A percentile compares a stretch with the other conserved stretches of the same genome.
These are phyloP conservation scores for Oryza glaberrima DNA, from an alignment of 176 grass and related monocot species.

Conservation along the genomic window DNA sequence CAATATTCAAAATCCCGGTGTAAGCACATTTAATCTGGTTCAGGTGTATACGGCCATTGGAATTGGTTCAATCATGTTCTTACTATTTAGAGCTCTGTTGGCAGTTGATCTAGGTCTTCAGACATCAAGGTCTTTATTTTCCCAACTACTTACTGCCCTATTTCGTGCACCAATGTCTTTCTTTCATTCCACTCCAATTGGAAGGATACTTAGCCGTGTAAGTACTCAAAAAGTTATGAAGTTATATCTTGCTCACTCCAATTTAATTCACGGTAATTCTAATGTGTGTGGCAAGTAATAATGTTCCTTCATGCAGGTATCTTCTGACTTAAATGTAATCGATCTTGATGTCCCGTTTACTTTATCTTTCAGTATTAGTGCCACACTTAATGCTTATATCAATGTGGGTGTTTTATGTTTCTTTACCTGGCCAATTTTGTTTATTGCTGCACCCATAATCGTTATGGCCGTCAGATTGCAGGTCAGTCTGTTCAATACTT, in stretches of 20 bases:
- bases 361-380: constrained; percentile 42
- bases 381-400: constrained; percentile 46
- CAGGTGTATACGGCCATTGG: constrained; percentile 34
- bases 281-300: neutral
- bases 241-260: neutral
- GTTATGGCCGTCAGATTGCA: constrained; percentile 40
- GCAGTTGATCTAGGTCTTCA: constrained; percentile 27
- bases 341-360: constrained; percentile 52
- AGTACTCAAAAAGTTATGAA: constrained; percentile 12
- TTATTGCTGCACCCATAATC: constrained; percentile 40
- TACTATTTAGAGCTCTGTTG: constrained; percentile 37
- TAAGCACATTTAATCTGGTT: neutral
- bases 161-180: constrained; percentile 53
- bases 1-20: neutral
- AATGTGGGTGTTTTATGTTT: constrained; percentile 40
- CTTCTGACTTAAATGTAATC: constrained; percentile 49
- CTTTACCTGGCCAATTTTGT: constrained; percentile 51
- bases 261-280: neutral
- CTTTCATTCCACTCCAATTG: constrained; percentile 51
- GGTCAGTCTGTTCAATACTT: neutral
- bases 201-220: constrained; percentile 58
- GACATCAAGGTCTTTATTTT: constrained; percentile 38
- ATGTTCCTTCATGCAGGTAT: constrained; percentile 44
- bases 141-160: constrained; percentile 29
- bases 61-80: constrained; percentile 43